Evolutionary conservation across 139 green algal species (phyloP).

Genomic region (Chlamydomonas incerta): DNA sequence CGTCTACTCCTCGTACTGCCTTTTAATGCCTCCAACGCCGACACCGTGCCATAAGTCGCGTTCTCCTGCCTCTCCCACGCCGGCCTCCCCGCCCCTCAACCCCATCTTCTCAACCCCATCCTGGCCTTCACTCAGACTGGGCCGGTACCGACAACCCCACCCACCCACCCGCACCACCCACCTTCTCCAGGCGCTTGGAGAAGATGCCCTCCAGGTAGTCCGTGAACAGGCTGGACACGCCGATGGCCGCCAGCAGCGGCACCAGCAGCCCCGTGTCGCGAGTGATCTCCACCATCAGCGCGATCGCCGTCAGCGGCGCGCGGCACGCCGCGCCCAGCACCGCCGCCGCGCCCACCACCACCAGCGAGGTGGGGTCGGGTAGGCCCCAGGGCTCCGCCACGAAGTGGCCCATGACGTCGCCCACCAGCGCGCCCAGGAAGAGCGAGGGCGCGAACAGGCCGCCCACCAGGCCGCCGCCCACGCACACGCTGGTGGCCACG

Average conservation of each 20-base stretch:
- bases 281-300: slow-evolving; percentile 73
- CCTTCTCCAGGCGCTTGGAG: slow-evolving; percentile 51
- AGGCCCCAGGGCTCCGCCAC: slow-evolving; percentile 50
- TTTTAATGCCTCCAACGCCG: too few species aligned
- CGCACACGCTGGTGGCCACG: slow-evolving; percentile 84
- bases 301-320: slow-evolving; percentile 71
- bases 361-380: slow-evolving; percentile 61
- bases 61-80: too few species aligned
- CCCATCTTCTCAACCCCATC: too few species aligned
- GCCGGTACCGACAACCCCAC: too few species aligned
- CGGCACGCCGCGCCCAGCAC: slow-evolving; percentile 71
- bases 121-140: too few species aligned
- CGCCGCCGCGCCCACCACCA: slow-evolving; percentile 75
- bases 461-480: slow-evolving; percentile 86
- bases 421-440: slow-evolving; percentile 88
- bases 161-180: neutral
- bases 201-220: slow-evolving; percentile 68
- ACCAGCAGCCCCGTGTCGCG: slow-evolving; percentile 67
- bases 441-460: slow-evolving; percentile 96
- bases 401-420: slow-evolving; percentile 54
- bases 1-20: too few species aligned
- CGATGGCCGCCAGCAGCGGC: slow-evolving; percentile 67
- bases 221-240: slow-evolving; percentile 59
- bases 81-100: too few species aligned
- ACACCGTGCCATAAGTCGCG: too few species aligned